Conservation (phyloP, 1,284 basidiomycete species). For the Rhodotorula sp. region DNA sequence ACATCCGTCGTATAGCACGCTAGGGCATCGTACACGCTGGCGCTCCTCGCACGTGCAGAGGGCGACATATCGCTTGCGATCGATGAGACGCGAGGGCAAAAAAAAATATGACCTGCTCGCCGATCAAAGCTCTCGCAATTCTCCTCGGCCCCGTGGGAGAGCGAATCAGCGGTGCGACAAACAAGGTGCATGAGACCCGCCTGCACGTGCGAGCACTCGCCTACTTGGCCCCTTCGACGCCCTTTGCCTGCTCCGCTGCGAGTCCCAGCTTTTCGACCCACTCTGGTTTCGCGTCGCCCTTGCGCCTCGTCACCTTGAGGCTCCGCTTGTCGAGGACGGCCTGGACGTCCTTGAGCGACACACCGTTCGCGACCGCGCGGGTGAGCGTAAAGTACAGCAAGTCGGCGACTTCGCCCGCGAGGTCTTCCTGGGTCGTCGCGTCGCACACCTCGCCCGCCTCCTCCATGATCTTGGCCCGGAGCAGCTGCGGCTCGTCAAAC, state of each 20-base stretch:
- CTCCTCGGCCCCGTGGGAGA: background rate
- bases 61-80: no score
- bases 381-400: slow-evolving; percentile 88
- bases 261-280: slow-evolving; percentile 57
- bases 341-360: slow-evolving; percentile 81
- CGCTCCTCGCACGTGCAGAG: no score
- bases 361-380: slow-evolving; percentile 80
- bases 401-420: slow-evolving; percentile 97
- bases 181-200: background rate
- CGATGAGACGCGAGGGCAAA: no score
- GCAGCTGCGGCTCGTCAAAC: slow-evolving; percentile 76
- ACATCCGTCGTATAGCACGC: no score
- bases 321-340: slow-evolving; percentile 80
- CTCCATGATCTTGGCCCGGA: slow-evolving; percentile 93
- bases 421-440: slow-evolving; percentile 74
- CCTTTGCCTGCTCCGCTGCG: slow-evolving; percentile 40
- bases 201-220: background rate
- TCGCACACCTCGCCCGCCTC: slow-evolving; percentile 94
- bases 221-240: slow-evolving; percentile 41
- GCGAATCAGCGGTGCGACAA: background rate
- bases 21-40: no score
- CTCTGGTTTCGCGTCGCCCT: slow-evolving; percentile 90
- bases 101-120: no score
- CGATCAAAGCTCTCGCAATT: background rate
- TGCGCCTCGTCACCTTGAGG: slow-evolving; percentile 78